A percentile compares a stretch with the other conserved stretches of the same genome.
Evolutionary conservation across 2,329 filamentous ascomycete genomes (phyloP).

Genomic region (Fusarium paranaense): DNA sequence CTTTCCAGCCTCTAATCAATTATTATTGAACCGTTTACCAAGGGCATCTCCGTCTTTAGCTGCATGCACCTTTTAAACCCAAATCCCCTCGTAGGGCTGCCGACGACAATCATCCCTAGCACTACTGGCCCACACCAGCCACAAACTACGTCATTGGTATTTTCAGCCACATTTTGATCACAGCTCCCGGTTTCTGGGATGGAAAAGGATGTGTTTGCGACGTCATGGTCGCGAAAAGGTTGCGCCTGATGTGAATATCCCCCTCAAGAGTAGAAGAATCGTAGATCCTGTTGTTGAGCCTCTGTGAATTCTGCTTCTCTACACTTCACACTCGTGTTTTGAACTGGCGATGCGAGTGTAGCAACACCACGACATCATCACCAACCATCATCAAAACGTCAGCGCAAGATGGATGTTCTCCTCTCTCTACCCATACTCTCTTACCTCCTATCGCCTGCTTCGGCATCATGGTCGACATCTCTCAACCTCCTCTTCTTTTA

Average conservation of each 20-base stretch:
- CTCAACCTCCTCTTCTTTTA: slow-evolving; percentile 91
- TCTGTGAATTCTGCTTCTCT: background rate
- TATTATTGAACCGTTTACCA: background rate
- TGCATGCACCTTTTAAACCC: background rate
- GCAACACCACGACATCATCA: slow-evolving; percentile 3
- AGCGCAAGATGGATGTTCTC: slow-evolving; percentile 69
- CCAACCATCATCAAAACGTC: slow-evolving; percentile 8
- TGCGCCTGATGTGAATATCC: background rate
- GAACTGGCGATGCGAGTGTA: slow-evolving; percentile 11
- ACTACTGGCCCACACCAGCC: slow-evolving; percentile 17
- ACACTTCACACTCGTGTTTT: background rate
- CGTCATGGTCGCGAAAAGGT: slow-evolving; percentile 25
- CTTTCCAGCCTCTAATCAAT: background rate
- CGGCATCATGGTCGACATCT: slow-evolving; percentile 79
- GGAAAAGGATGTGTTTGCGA: slow-evolving; percentile 1
- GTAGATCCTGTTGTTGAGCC: background rate
- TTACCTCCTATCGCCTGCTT: slow-evolving; percentile 70
- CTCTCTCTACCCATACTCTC: slow-evolving; percentile 79
- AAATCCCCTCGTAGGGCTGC: slow-evolving; percentile 23
- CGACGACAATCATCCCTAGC: background rate
- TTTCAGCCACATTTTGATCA: background rate
- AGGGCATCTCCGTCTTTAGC: background rate
- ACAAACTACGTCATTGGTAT: slow-evolving; percentile 30
- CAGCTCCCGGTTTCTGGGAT: slow-evolving; percentile 10
- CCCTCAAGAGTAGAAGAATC: background rate